Conservation (phyloP, 352 stramenopile species). For the Globisporangium alternatum region DNA sequence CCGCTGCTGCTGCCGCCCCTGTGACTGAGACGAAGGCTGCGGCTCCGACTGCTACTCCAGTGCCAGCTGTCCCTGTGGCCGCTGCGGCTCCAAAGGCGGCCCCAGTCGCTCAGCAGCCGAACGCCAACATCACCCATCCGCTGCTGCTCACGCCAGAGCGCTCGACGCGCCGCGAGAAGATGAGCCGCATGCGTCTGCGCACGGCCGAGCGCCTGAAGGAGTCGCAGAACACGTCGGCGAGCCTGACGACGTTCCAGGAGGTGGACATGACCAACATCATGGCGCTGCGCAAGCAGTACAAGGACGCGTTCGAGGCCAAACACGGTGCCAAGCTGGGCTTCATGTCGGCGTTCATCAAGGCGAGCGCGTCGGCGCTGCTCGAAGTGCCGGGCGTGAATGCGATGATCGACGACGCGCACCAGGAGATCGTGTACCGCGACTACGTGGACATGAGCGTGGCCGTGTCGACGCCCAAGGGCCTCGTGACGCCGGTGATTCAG, state of each 20-base stretch:
- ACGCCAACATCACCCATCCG: slow-evolving; percentile 23
- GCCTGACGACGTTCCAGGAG: slow-evolving; percentile 99
- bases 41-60: slow-evolving; percentile 13
- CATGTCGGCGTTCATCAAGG: slow-evolving; percentile 99
- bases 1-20: slow-evolving; percentile 11
- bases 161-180: slow-evolving; percentile 91
- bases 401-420: slow-evolving; percentile 96
- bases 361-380: slow-evolving; percentile 89
- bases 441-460: slow-evolving; percentile 98
- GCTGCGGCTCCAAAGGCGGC: slow-evolving; percentile 22
- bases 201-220: slow-evolving; percentile 97
- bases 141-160: slow-evolving; percentile 51
- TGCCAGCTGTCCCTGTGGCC: slow-evolving; percentile 7
- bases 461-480: slow-evolving; percentile 94
- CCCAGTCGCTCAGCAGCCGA: slow-evolving; percentile 16
- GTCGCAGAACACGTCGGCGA: slow-evolving; percentile 97
- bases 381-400: slow-evolving; percentile 97
- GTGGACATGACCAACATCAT: slow-evolving; percentile 98
- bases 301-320: slow-evolving; percentile 96
- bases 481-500: slow-evolving; percentile 98
- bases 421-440: slow-evolving; percentile 99
- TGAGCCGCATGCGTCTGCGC: slow-evolving; percentile 97
- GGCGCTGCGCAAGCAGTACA: slow-evolving; percentile 92
- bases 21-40: background rate
- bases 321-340: slow-evolving; percentile 99